These are phyloP conservation scores for Thalia dealbata DNA, from an alignment of 176 grass and related monocot genomes.

Conservation along the genomic window DNA sequence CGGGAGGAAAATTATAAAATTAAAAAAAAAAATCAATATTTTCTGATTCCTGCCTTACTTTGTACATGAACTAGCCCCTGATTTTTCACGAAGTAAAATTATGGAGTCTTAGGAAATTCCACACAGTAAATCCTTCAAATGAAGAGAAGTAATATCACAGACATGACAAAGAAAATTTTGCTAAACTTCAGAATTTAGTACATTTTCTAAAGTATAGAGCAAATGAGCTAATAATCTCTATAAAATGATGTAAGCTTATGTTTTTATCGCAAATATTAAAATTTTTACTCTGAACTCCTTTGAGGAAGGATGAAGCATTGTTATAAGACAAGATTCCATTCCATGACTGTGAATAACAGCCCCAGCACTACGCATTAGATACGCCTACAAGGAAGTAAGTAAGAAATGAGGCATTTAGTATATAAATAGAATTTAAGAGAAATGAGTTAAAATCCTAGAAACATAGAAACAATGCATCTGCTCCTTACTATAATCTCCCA, in stretches of 20 bases:
- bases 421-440: background rate
- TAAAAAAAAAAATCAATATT: too few relatives aligned
- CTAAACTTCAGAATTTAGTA: too few relatives aligned
- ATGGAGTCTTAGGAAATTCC: too few relatives aligned
- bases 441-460: background rate
- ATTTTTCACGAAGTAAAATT: too few relatives aligned
- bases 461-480: background rate
- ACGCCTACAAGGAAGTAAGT: constrained; percentile 40
- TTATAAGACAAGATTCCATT: constrained; percentile 82
- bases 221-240: background rate
- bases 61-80: too few relatives aligned
- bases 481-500: background rate
- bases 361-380: constrained; percentile 89
- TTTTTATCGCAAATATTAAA: background rate
- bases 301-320: constrained; percentile 70
- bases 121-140: too few relatives aligned
- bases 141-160: too few relatives aligned
- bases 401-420: background rate
- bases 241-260: background rate
- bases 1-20: too few relatives aligned
- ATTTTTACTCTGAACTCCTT: constrained; percentile 82
- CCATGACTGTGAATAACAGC: constrained; percentile 97
- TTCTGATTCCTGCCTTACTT: too few relatives aligned
- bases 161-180: too few relatives aligned
- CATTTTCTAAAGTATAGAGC: background rate